Percentiles rank a stretch among this genome's conserved stretches.
Evolutionary conservation across 192 early-diverging fungal genomes (phyloP).

Genomic region (Umbelopsis vinacea): DNA sequence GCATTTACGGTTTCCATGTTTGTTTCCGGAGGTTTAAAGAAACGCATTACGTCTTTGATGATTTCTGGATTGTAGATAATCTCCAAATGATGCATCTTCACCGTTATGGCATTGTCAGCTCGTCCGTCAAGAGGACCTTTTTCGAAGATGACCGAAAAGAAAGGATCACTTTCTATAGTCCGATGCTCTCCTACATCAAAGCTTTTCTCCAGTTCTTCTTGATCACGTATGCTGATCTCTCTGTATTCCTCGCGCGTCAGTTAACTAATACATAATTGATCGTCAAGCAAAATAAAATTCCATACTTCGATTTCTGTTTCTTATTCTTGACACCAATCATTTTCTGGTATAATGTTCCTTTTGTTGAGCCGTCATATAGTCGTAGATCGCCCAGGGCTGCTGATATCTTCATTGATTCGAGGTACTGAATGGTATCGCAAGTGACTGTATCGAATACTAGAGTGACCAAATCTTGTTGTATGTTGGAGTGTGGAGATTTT

Average conservation of each 20-base stretch:
- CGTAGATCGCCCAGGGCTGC: conserved; percentile 65
- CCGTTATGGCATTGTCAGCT: conserved; percentile 71
- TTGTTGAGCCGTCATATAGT: conserved; percentile 66
- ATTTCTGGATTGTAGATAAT: conserved; percentile 77
- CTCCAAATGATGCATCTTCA: conserved; percentile 77
- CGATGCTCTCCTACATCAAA: conserved; percentile 22
- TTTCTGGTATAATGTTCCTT: conserved; percentile 57
- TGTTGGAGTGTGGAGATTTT: conserved; percentile 48
- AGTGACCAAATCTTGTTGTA: conserved; percentile 43
- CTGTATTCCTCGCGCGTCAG: neutral
- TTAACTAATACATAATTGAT: neutral
- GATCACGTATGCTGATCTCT: neutral
- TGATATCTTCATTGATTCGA: conserved; percentile 54
- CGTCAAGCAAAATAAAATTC: too few relatives aligned
- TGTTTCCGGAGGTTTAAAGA: conserved; percentile 70
- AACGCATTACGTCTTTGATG: conserved; percentile 66
- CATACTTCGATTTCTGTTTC: conserved; percentile 17
- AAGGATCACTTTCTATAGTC: conserved; percentile 32
- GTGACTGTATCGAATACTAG: conserved; percentile 69
- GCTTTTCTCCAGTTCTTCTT: neutral
- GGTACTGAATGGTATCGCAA: conserved; percentile 56
- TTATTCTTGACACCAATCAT: conserved; percentile 55
- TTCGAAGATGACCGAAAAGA: conserved; percentile 68
- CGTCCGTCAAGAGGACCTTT: conserved; percentile 73
- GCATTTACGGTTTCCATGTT: conserved; percentile 66